phyloP scores from a whole-genome alignment of 2,329 filamentous ascomycete species.

The Alternaria sp. region DNA sequence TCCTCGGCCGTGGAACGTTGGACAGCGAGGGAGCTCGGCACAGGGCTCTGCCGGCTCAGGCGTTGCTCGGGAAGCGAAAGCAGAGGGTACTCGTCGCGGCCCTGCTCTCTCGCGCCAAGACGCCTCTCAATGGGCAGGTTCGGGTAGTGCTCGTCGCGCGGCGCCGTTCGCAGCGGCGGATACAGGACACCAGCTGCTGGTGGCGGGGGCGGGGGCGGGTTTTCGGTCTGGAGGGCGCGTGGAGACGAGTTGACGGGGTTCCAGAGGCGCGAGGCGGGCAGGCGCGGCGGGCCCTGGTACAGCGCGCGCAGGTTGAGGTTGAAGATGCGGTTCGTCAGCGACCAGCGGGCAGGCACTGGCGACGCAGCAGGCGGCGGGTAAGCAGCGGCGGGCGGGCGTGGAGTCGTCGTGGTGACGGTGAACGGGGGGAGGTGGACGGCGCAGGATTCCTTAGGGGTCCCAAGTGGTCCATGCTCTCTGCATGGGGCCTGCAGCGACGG shows the following conservation, averaged over 20 bases:
- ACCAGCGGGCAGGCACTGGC: conserved; percentile 49
- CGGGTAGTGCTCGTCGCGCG: conserved; percentile 41
- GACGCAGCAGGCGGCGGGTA: conserved; percentile 37
- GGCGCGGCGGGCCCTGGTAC: conserved; percentile 41
- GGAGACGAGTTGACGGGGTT: conserved; percentile 70
- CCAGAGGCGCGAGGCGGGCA: conserved; percentile 63
- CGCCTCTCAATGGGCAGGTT: conserved; percentile 55
- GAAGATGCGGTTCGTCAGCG: conserved; percentile 55
- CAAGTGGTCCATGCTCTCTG: conserved; percentile 27
- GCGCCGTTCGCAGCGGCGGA: not conserved
- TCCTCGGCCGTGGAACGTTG: conserved; percentile 55
- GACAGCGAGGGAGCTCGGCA: conserved; percentile 48
- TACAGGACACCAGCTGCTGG: not conserved
- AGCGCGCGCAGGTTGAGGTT: conserved; percentile 44
- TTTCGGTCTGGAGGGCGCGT: conserved; percentile 53
- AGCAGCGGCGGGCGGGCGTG: conserved; percentile 41
- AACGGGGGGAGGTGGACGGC: conserved; percentile 17
- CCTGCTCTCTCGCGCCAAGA: conserved; percentile 35
- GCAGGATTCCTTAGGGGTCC: conserved; percentile 22
- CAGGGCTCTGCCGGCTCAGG: conserved; percentile 60
- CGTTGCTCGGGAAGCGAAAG: conserved; percentile 66
- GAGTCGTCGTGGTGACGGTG: conserved; percentile 37
- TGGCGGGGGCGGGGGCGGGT: conserved; percentile 57
- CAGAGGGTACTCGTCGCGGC: conserved; percentile 63
- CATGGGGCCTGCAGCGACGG: conserved; percentile 20